Evolutionary conservation across 495 filamentous ascomycete species (phyloP).

Genomic region (Durotheca rogersii): DNA sequence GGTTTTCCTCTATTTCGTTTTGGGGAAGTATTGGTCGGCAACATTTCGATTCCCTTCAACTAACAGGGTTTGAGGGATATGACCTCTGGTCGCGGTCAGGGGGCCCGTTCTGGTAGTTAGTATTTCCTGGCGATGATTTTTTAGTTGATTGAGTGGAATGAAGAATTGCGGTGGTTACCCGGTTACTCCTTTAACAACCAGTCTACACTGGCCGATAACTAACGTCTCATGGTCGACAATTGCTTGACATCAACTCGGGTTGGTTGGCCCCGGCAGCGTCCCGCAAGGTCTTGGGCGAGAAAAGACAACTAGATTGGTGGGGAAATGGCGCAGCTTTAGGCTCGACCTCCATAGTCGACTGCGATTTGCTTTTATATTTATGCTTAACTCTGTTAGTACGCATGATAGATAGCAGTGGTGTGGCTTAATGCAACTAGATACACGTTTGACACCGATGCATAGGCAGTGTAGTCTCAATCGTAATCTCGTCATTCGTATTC

Average conservation of each 20-base stretch:
- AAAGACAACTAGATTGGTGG: not conserved
- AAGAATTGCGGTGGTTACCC: not conserved
- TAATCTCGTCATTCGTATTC: slow-evolving; percentile 29
- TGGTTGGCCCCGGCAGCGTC: not conserved
- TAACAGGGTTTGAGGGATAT: not conserved
- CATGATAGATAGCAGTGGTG: not conserved
- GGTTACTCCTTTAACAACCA: not conserved
- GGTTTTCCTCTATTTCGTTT: not conserved
- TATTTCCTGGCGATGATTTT: not conserved
- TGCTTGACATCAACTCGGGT: not conserved
- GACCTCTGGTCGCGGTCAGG: not conserved
- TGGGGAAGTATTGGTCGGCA: not conserved
- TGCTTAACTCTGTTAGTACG: not conserved
- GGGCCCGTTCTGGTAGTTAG: not conserved
- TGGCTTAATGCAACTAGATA: not conserved
- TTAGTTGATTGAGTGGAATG: not conserved
- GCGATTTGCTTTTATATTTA: slow-evolving; percentile 15
- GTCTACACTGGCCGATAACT: too few relatives aligned
- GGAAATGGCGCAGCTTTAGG: slow-evolving; percentile 16
- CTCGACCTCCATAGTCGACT: not conserved
- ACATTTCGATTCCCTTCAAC: not conserved
- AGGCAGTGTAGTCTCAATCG: slow-evolving; percentile 5
- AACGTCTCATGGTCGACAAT: not conserved
- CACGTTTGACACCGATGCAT: not conserved
- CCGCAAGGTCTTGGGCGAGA: not conserved